phyloP scores from a whole-genome alignment of 345 rosid species.

The Theobroma cacao region DNA sequence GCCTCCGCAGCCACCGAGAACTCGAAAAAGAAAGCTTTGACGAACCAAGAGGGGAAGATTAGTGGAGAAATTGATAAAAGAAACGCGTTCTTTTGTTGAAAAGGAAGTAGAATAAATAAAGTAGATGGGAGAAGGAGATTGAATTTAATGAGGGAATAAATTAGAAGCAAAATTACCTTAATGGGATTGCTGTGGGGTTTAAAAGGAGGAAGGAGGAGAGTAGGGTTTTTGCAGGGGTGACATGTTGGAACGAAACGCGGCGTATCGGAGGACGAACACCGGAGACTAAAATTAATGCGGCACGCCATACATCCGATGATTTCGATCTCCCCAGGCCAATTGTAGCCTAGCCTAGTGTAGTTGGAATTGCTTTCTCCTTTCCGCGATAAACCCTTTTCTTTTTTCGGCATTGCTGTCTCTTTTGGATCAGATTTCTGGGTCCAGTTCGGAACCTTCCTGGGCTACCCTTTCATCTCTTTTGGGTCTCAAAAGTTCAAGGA shows the following conservation, averaged over 20 bases:
- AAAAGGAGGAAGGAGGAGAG: constrained; percentile 26
- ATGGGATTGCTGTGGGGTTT: constrained; percentile 7
- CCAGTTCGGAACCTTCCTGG: background rate
- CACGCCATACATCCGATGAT: constrained; percentile 43
- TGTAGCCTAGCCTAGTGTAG: background rate
- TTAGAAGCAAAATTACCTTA: constrained; percentile 21
- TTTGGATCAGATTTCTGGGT: background rate
- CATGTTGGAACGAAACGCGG: constrained; percentile 42
- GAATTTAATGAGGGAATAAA: background rate
- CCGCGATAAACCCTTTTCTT: background rate
- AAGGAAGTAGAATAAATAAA: background rate
- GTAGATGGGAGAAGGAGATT: background rate
- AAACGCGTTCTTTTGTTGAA: background rate
- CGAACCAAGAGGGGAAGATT: background rate
- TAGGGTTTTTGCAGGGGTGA: constrained; percentile 38
- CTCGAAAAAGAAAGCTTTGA: constrained; percentile 42
- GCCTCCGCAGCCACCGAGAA: constrained; percentile 33
- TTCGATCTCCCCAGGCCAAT: background rate
- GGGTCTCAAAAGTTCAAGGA: background rate
- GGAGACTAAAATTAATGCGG: constrained; percentile 33
- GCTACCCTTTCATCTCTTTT: background rate
- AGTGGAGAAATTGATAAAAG: background rate
- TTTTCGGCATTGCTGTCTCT: background rate
- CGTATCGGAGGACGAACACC: constrained; percentile 42
- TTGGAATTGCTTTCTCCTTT: background rate